Evolutionary conservation across 2,329 filamentous ascomycete species (phyloP).

Genomic region (Pseudocercospora fijiensis): DNA sequence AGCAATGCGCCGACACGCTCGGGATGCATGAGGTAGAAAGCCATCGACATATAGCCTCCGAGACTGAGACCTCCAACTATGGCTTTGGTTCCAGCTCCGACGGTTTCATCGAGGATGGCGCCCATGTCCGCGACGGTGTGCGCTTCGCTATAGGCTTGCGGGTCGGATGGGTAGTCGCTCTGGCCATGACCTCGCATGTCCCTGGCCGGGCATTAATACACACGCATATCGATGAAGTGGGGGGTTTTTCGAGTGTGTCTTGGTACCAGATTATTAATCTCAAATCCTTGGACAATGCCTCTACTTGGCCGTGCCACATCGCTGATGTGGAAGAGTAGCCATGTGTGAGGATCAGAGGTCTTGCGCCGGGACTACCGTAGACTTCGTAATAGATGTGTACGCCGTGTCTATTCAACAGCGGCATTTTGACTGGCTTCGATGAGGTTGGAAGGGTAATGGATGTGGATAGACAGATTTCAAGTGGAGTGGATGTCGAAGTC

Average conservation of each 20-base stretch:
- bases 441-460: background rate
- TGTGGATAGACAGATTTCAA: background rate
- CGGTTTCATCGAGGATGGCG: slow-evolving; percentile 28
- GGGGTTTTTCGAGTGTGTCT: background rate
- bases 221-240: too few species aligned
- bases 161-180: slow-evolving; percentile 27
- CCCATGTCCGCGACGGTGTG: slow-evolving; percentile 33
- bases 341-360: slow-evolving; percentile 30
- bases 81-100: slow-evolving; percentile 20
- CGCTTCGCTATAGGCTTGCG: slow-evolving; percentile 28
- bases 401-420: slow-evolving; percentile 21
- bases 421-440: slow-evolving; percentile 10
- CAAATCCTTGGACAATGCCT: slow-evolving; percentile 23
- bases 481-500: background rate
- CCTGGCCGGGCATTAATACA: slow-evolving; percentile 1
- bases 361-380: slow-evolving; percentile 18
- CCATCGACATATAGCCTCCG: slow-evolving; percentile 34
- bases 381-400: slow-evolving; percentile 32
- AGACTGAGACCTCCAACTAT: slow-evolving; percentile 33
- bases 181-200: slow-evolving; percentile 34
- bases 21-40: slow-evolving; percentile 30
- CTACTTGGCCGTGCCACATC: slow-evolving; percentile 33
- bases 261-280: slow-evolving; percentile 30
- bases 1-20: slow-evolving; percentile 27
- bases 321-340: slow-evolving; percentile 34